Conservation (phyloP, 2,329 filamentous ascomycete genomes). For the Penicillium sp. region DNA sequence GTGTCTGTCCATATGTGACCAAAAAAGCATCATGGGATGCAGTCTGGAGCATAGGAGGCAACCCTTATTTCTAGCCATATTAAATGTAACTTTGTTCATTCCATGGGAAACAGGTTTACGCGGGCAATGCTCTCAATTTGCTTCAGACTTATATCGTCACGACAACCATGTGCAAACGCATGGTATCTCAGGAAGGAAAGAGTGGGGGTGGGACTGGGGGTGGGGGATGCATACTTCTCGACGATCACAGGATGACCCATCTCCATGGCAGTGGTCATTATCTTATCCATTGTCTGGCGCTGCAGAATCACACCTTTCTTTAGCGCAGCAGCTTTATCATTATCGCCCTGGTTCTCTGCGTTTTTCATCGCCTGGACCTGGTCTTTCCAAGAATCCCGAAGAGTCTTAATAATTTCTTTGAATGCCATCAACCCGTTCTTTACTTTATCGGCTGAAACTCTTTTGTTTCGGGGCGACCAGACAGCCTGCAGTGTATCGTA, state of each 20-base stretch:
- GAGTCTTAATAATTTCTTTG: constrained; percentile 60
- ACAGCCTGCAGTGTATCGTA: constrained; percentile 64
- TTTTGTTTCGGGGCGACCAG: constrained; percentile 58
- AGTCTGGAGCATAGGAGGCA: constrained; percentile 3
- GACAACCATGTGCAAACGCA: constrained; percentile 25
- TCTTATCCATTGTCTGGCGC: constrained; percentile 57
- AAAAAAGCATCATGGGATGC: background rate
- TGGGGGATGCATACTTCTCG: constrained; percentile 46
- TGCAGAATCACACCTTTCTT: constrained; percentile 59
- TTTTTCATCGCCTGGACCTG: constrained; percentile 57
- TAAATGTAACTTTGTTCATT: constrained; percentile 24
- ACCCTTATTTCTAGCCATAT: constrained; percentile 32
- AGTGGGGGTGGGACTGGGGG: constrained; percentile 11
- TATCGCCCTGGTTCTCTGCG: constrained; percentile 59
- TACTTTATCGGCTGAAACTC: constrained; percentile 52
- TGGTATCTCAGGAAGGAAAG: background rate
- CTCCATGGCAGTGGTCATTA: constrained; percentile 44
- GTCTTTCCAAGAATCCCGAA: constrained; percentile 63
- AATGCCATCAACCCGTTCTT: constrained; percentile 56
- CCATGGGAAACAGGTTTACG: constrained; percentile 35
- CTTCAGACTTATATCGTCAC: constrained; percentile 37
- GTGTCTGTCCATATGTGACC: background rate
- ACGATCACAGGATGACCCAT: constrained; percentile 49
- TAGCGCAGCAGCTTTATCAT: constrained; percentile 54
- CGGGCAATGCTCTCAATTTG: constrained; percentile 35